Conservation (phyloP, 169 alveolate genomes). For the Plasmodium malariae region DNA sequence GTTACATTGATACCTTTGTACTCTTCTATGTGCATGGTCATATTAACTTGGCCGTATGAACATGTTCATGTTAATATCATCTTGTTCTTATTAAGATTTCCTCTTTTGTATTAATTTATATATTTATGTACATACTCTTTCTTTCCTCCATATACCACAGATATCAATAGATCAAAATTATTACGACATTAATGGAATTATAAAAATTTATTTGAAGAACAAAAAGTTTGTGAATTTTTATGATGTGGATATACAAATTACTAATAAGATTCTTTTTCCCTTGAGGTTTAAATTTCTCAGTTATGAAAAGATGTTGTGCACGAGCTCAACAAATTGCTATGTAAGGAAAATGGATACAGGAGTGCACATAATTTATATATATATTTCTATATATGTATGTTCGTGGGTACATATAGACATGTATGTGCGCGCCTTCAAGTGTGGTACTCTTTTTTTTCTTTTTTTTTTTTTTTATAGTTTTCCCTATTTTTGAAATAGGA, state of each 20-base stretch:
- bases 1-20: background rate
- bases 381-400: background rate
- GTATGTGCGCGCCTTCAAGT: background rate
- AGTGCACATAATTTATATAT: background rate
- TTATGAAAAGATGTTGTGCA: conserved; percentile 33
- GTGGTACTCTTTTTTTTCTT: background rate
- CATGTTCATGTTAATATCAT: no score
- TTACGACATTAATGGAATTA: conserved; percentile 27
- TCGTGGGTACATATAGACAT: background rate
- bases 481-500: background rate
- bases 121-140: background rate
- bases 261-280: conserved; percentile 61
- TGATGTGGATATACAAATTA: conserved; percentile 48
- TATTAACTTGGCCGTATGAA: no score
- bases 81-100: no score
- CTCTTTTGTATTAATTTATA: background rate
- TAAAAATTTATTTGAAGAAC: conserved; percentile 41
- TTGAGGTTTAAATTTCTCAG: conserved; percentile 29
- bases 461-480: background rate
- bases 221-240: conserved; percentile 33
- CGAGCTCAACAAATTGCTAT: conserved; percentile 34
- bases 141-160: background rate
- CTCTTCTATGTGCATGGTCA: background rate
- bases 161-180: conserved; percentile 33
- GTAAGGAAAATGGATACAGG: background rate